Base-by-base conservation (phyloP, 208 protist genomes). In the Wallacemonas sp. region DNA sequence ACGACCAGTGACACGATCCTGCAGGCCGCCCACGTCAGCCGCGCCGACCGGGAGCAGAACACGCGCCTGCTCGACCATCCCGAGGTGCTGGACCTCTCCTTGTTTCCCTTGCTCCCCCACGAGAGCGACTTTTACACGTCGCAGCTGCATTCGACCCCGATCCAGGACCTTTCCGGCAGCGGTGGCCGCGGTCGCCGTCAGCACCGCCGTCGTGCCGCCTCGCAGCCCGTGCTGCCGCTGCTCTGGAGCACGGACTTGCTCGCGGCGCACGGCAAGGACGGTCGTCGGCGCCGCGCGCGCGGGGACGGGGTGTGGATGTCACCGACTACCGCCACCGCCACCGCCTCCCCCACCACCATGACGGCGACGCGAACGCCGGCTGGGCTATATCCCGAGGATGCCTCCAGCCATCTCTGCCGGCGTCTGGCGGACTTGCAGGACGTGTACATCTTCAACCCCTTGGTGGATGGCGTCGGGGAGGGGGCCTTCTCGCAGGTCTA, bases 401-500 rank as follows among this genome's bases (percentile, higher is more conserved):
- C 29, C 38, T 65, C 69, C 0, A 36, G 25, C 1, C 77, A 87
- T 36, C 7, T 75, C 3, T 87, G 73, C 59, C 67, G 68, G 14
- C 70, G 66, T n/a, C 75, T 89, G n/a, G 72, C 81, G 28, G 79
- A 77, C 61, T 39, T 94, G 41, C 88, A 94, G 68, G 85, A 94
- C 12, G 61, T 61, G 2, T 94, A 92, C 74, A 72, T 77, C 42
- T 94, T 90, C 76, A 76, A 94, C 57, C 82, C 85, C 0, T 61
- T 85, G 0, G 69, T 80, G 28, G 88, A 94, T 57, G 63, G 67
- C 42, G 74, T 94, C 39, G 88, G 85, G 18, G 73, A 78, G 49
- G 88, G 88, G 2, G 82, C 85, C 18, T 94, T 90, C 67, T 90
- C 85, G 2, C 70, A 84, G 57, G 88, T 94, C 29, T 94, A 89